Base-by-base conservation (phyloP, 192 early-diverging fungal species). In the Backusella sp. region DNA sequence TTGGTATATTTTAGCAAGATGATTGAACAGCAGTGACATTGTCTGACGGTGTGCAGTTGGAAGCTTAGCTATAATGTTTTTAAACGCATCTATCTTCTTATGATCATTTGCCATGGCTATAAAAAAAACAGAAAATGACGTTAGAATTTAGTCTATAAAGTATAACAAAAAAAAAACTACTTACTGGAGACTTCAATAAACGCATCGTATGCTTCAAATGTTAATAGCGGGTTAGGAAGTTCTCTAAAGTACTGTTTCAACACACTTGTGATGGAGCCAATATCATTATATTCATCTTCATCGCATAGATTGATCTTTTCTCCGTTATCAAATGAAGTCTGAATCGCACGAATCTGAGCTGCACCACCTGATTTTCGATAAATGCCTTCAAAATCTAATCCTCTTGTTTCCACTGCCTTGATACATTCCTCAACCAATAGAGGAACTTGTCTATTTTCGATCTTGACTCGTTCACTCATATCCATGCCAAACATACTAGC, bases 211-310 rank as follows among this genome's bases (percentile, higher is more conserved):
- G 92, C 85, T 12, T 90, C 88, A 79, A 82, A 90, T 9, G 92
- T 90, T 65, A 95, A 82, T 30, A 95, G 68, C 8, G 94, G 94
- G 66, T 92, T 87, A 0, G 94, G 91, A 68, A 95, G 77, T 65
- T 90, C 90, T 62, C 94, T 87, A 56, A 95, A 88, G 74, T 94
- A 95, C 82, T 95, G 92, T 77, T 94, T 95, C 41, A 95, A 83
- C 26, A 93, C 87, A 73, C 90, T 90, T 0, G 94, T 95, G 23
- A 93, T 88, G 35, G 90, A 91, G 49, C 91, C 88, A 34, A 95
- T 92, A 74, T 95, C 94, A 77, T 89, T 88, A 68, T 88, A 85
- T 67, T 88, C 79, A 66, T 80, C 79, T 3, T 86, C 84, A 59
- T 86, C 84, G 72, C 84, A 82, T 14, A 86, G 68, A 34, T 89